A percentile compares a stretch with the other conserved stretches of the same genome.
phyloP scores from a whole-genome alignment of 371 early-diverging fungal genomes.

The Capillidium rhysosporum region DNA sequence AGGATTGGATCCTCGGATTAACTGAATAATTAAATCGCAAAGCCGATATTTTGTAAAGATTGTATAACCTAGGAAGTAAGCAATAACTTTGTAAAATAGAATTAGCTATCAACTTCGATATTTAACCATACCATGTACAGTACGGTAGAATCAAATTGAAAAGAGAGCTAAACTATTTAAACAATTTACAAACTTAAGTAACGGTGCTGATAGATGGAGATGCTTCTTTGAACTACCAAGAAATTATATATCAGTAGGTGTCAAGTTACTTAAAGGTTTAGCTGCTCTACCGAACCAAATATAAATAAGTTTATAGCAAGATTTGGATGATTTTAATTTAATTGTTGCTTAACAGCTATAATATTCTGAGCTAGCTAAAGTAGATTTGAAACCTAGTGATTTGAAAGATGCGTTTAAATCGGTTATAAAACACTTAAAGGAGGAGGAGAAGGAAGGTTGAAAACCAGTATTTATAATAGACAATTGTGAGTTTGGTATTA shows the following conservation, averaged over 20 bases:
- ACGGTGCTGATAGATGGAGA: neutral
- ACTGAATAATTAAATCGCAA: neutral
- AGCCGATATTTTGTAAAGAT: neutral
- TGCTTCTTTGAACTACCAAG: neutral
- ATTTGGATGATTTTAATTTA: neutral
- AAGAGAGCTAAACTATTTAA: neutral
- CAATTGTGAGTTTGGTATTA: constrained; percentile 1
- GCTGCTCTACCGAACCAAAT: too few relatives aligned
- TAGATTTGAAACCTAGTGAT: neutral
- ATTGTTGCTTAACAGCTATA: neutral
- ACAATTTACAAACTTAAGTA: neutral
- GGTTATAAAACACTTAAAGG: neutral
- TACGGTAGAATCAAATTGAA: neutral
- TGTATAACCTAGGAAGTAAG: neutral
- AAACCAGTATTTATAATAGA: neutral
- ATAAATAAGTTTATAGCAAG: neutral
- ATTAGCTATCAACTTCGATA: neutral
- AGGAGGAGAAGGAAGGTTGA: too few relatives aligned
- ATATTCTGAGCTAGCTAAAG: neutral
- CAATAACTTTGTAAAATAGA: neutral
- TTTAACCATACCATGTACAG: neutral
- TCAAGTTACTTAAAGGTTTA: neutral
- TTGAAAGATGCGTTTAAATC: neutral
- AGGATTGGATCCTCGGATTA: neutral
- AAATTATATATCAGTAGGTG: neutral